Base-by-base conservation (phyloP, 2,329 filamentous ascomycete species). In the Lecanicillium sp. region DNA sequence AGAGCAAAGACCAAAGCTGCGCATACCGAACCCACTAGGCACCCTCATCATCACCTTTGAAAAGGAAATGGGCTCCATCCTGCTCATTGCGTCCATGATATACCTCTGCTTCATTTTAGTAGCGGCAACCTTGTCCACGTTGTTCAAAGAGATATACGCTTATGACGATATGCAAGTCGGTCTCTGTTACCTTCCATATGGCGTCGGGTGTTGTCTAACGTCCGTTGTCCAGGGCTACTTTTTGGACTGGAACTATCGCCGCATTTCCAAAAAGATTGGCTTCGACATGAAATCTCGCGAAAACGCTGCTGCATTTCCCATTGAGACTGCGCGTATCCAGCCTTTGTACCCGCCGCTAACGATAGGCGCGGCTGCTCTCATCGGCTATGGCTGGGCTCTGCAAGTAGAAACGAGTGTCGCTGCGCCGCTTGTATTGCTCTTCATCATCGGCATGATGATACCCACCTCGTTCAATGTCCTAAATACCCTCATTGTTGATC, bases 201-300 rank as follows among this genome's bases (percentile, higher is more conserved):
- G 72, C 1, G 50, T 67, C 3, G 70, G 70, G 4, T 73, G 68
- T 41, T 68, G 63, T 29, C 42, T 65, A 9, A 64, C 71, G 1
- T 65, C 70, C 11, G 48, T 75, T 18, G 53, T 56, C n/a, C 72
- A 75, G 44, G 82, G 85, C 5, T 68, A 69, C 45, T 51, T 75
- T 5, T 60, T 74, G 34, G 72, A 77, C 56, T 79, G 75, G 68
- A 88, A 88, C 55, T 94, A 85, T 56, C 70, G 77, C 6, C 73
- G 82, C 29, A 71, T 79, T 33, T 83, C 84, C 2, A 67, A 64
- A 35, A 68, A 70, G 22, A 63, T 80, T 13, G 78, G 78, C 5
- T 65, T 87, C 41, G 61, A 65, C 3, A 72, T 86, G 45, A 73
- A 75, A 45, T 73, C 75, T 9, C 70, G 70, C 15, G 65, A 70